phyloP scores from a whole-genome alignment of 495 filamentous ascomycete species.

The Letharia lupina region DNA sequence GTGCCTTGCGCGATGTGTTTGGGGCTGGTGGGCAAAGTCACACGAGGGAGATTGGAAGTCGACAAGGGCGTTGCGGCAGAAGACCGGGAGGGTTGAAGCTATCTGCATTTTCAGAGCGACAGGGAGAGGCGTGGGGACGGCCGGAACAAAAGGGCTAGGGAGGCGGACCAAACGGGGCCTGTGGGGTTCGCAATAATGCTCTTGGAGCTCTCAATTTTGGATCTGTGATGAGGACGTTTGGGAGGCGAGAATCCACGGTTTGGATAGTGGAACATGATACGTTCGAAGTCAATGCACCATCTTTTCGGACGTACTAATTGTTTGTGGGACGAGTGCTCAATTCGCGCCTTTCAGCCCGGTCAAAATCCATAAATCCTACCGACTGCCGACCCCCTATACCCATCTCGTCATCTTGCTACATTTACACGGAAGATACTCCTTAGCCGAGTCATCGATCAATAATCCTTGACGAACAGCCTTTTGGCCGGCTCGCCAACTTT shows the following conservation, averaged over 20 bases:
- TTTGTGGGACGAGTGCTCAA: neutral
- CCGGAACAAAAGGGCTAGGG: neutral
- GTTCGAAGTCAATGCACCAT: neutral
- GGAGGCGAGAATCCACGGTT: neutral
- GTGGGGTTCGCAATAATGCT: neutral
- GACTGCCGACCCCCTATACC: neutral
- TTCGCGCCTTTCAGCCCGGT: neutral
- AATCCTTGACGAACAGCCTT: neutral
- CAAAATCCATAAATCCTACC: neutral
- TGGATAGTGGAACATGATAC: neutral
- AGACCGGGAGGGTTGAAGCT: neutral
- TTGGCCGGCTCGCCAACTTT: neutral
- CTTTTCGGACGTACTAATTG: neutral
- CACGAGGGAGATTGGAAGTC: constrained; percentile 49
- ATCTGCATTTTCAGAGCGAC: neutral
- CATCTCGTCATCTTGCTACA: neutral
- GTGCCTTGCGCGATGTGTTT: constrained; percentile 60
- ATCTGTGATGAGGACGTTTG: neutral
- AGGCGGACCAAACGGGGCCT: neutral
- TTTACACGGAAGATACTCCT: neutral
- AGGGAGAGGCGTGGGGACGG: neutral
- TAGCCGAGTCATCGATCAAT: neutral
- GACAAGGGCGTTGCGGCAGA: constrained; percentile 22
- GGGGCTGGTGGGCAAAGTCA: constrained; percentile 51
- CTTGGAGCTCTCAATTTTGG: neutral